Evolutionary conservation across 257 asterid genomes (phyloP).

Genomic region (Linderniella brevidens): DNA sequence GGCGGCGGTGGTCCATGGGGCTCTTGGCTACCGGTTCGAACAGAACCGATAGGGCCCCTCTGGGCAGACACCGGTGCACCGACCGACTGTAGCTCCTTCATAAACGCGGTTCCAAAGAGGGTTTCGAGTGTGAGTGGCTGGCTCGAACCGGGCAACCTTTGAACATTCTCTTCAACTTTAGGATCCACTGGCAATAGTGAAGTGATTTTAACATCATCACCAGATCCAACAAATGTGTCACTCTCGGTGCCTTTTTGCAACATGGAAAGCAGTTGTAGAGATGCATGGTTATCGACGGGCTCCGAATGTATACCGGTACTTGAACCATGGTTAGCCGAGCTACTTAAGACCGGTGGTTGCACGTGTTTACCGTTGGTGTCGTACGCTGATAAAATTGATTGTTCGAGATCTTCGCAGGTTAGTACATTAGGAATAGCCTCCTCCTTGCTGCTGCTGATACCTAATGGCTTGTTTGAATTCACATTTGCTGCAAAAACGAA

Average conservation of each 20-base stretch:
- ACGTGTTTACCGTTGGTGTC: slow-evolving; percentile 14
- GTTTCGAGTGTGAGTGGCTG: slow-evolving; percentile 42
- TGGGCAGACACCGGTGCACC: slow-evolving; percentile 62
- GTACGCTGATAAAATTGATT: slow-evolving; percentile 42
- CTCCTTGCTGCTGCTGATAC: slow-evolving; percentile 15
- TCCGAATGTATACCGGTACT: slow-evolving; percentile 15
- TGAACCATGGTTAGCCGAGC: slow-evolving; percentile 11
- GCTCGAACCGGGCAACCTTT: slow-evolving; percentile 13
- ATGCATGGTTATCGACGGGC: slow-evolving; percentile 31
- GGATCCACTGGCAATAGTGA: slow-evolving; percentile 6
- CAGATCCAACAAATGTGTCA: not conserved
- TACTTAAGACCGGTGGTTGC: slow-evolving; percentile 14
- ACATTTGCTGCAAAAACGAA: slow-evolving; percentile 15
- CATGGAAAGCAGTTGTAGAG: slow-evolving; percentile 53
- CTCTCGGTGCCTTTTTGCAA: slow-evolving; percentile 30
- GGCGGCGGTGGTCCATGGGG: slow-evolving; percentile 21
- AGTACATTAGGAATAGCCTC: slow-evolving; percentile 21
- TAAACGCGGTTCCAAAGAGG: slow-evolving; percentile 62
- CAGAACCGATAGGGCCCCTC: slow-evolving; percentile 25
- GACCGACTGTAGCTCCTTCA: slow-evolving; percentile 53
- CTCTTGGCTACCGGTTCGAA: slow-evolving; percentile 13
- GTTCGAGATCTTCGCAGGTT: slow-evolving; percentile 77
- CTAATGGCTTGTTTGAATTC: slow-evolving; percentile 16
- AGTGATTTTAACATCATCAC: slow-evolving; percentile 2
- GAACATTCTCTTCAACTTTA: not conserved